A percentile compares a stretch with the other conserved stretches of the same genome.
Evolutionary conservation across 495 filamentous ascomycete species (phyloP).

Genomic region (Penicilliopsis zonata): DNA sequence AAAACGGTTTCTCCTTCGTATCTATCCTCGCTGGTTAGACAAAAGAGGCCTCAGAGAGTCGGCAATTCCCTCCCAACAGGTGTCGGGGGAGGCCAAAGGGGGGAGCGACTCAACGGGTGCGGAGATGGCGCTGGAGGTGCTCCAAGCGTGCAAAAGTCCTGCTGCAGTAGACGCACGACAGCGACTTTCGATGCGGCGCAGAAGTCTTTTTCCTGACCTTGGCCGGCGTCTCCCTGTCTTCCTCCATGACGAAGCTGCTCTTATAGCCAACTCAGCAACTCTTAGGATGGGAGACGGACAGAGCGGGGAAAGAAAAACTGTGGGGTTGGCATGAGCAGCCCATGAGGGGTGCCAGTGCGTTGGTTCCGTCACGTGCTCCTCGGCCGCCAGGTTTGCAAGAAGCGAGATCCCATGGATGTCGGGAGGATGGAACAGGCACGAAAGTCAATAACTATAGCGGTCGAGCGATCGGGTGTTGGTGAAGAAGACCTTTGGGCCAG

Average conservation of each 20-base stretch:
- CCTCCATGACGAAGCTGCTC: constrained; percentile 25
- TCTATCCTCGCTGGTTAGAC: constrained; percentile 26
- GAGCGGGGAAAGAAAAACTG: constrained; percentile 28
- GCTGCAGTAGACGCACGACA: constrained; percentile 38
- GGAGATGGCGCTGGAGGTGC: constrained; percentile 42
- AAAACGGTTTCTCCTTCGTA: constrained; percentile 44
- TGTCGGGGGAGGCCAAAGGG: constrained; percentile 10
- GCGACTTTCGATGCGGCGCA: constrained; percentile 30
- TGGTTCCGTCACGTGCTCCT: too few relatives aligned
- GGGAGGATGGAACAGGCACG: too few relatives aligned
- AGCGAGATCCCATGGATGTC: too few relatives aligned
- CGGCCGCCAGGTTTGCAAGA: too few relatives aligned
- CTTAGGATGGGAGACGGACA: constrained; percentile 8
- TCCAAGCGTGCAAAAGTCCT: constrained; percentile 38
- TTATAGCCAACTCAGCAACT: constrained; percentile 15
- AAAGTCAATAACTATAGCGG: too few relatives aligned
- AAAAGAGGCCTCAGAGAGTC: neutral
- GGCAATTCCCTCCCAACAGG: constrained; percentile 1
- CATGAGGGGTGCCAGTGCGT: too few relatives aligned
- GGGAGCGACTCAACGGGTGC: constrained; percentile 42
- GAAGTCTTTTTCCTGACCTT: constrained; percentile 33
- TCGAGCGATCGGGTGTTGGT: too few relatives aligned
- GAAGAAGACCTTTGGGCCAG: too few relatives aligned
- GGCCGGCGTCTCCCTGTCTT: constrained; percentile 24
- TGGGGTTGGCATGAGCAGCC: constrained; percentile 25